These are phyloP conservation scores for Colletotrichum echinochloae DNA, from an alignment of 2,329 filamentous ascomycete species.

Conservation along the genomic window DNA sequence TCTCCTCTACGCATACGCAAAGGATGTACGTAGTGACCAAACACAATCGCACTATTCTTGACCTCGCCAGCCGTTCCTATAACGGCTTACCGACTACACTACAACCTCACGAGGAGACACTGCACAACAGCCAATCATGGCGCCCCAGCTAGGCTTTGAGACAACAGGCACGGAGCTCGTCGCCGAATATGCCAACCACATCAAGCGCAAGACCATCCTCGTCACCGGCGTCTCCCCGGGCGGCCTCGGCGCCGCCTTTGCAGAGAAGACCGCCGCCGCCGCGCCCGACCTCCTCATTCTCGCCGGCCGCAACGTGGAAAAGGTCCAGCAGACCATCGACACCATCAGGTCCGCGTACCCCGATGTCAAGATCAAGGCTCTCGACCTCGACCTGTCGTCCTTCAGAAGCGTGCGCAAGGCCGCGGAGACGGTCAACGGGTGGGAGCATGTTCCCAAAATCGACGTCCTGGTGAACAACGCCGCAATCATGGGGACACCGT, in stretches of 20 bases:
- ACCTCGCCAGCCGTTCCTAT: background rate
- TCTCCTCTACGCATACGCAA: background rate
- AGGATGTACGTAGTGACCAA: background rate
- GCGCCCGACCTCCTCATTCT: constrained; percentile 58
- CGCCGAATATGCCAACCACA: constrained; percentile 46
- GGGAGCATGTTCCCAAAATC: constrained; percentile 49
- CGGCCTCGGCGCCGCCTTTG: constrained; percentile 54
- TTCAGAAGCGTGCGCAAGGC: constrained; percentile 54
- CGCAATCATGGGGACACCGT: constrained; percentile 54
- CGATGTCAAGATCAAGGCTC: constrained; percentile 48
- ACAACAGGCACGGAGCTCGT: constrained; percentile 47
- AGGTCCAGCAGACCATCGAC: constrained; percentile 53
- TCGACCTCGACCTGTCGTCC: constrained; percentile 56
- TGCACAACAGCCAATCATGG: constrained; percentile 3
- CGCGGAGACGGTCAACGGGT: constrained; percentile 50
- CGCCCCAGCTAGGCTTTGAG: constrained; percentile 6
- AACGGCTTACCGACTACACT: too few relatives aligned
- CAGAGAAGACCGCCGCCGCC: constrained; percentile 53
- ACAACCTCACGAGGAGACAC: background rate
- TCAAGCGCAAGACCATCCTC: constrained; percentile 54
- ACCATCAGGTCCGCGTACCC: constrained; percentile 50
- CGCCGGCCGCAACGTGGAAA: constrained; percentile 57
- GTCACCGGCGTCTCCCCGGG: constrained; percentile 57
- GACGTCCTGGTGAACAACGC: constrained; percentile 59
- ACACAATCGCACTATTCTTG: background rate